These are phyloP conservation scores for Naganishia friedmannii DNA, from an alignment of 768 basidiomycete species.

Conservation along the genomic window DNA sequence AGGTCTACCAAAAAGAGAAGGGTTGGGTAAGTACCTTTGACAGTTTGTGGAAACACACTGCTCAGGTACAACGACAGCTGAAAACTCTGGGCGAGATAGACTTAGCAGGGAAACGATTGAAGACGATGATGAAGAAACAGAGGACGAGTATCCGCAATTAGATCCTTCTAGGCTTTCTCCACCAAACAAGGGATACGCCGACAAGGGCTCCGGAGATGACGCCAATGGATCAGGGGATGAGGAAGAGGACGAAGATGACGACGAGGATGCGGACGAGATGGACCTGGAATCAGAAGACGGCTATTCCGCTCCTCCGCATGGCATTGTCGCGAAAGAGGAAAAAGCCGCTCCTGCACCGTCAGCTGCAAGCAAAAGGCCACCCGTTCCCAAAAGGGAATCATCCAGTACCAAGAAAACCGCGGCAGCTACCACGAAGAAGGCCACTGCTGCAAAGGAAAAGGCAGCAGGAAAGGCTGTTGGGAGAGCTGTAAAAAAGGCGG, in stretches of 20 bases:
- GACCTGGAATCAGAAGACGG: slow-evolving; percentile 48
- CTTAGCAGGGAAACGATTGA: slow-evolving; percentile 18
- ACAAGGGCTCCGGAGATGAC: not conserved
- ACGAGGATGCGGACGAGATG: slow-evolving; percentile 39
- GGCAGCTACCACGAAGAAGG: slow-evolving; percentile 20
- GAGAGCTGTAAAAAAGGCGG: slow-evolving; percentile 25
- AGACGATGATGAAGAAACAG: slow-evolving; percentile 31
- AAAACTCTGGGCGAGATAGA: not conserved
- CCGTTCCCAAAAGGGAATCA: slow-evolving; percentile 8
- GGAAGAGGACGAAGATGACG: slow-evolving; percentile 29
- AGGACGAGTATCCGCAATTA: slow-evolving; percentile 26
- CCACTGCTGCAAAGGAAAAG: slow-evolving; percentile 26
- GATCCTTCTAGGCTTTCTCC: slow-evolving; percentile 16
- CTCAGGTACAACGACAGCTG: not conserved
- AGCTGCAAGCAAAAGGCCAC: slow-evolving; percentile 1
- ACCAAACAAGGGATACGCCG: not conserved
- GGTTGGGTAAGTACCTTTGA: slow-evolving; percentile 11
- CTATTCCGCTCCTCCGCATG: slow-evolving; percentile 25
- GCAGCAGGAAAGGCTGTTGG: slow-evolving; percentile 17
- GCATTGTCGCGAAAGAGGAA: slow-evolving; percentile 4
- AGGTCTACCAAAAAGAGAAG: slow-evolving; percentile 27
- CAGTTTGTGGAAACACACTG: not conserved
- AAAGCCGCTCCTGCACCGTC: not conserved
- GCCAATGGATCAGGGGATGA: not conserved
- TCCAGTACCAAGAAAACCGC: slow-evolving; percentile 1